Conservation (phyloP, 371 early-diverging fungal species). For the Mucor racemosus region DNA sequence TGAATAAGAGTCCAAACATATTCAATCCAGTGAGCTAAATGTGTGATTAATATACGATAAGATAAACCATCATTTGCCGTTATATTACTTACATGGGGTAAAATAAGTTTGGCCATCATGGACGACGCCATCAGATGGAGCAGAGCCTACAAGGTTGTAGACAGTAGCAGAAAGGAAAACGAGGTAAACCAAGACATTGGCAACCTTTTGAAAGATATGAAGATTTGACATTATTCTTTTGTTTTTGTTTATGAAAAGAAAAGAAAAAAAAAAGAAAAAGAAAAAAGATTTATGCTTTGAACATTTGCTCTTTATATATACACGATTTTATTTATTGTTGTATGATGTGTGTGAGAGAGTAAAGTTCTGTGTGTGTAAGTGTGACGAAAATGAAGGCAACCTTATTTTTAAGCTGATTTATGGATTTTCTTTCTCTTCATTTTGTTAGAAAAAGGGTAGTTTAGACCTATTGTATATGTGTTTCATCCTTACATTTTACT, state of each 20-base stretch:
- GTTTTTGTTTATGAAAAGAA: not conserved
- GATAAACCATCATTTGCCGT: not conserved
- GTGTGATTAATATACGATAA: not conserved
- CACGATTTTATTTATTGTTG: not conserved
- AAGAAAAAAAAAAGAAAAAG: slow-evolving; percentile 9
- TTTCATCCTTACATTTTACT: slow-evolving; percentile 7
- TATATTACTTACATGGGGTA: slow-evolving; percentile 49
- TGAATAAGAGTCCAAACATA: slow-evolving; percentile 71
- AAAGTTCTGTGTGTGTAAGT: not conserved
- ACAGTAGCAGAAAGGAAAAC: slow-evolving; percentile 68
- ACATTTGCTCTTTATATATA: not conserved
- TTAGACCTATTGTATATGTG: not conserved
- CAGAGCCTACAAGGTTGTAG: slow-evolving; percentile 60
- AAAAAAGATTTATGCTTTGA: not conserved
- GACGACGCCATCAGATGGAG: slow-evolving; percentile 32
- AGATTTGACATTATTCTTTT: slow-evolving; percentile 21
- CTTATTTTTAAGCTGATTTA: slow-evolving; percentile 4
- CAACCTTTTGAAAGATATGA: slow-evolving; percentile 58
- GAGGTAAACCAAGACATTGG: slow-evolving; percentile 72
- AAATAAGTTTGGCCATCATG: slow-evolving; percentile 54
- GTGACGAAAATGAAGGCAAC: slow-evolving; percentile 6
- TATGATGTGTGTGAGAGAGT: not conserved
- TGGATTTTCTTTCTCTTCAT: not conserved
- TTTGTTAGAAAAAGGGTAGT: not conserved
- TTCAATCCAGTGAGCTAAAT: slow-evolving; percentile 51